A percentile compares a stretch with the other conserved stretches of the same genome.
Conservation (phyloP, 495 filamentous ascomycete genomes). For the Xylaria venustula region DNA sequence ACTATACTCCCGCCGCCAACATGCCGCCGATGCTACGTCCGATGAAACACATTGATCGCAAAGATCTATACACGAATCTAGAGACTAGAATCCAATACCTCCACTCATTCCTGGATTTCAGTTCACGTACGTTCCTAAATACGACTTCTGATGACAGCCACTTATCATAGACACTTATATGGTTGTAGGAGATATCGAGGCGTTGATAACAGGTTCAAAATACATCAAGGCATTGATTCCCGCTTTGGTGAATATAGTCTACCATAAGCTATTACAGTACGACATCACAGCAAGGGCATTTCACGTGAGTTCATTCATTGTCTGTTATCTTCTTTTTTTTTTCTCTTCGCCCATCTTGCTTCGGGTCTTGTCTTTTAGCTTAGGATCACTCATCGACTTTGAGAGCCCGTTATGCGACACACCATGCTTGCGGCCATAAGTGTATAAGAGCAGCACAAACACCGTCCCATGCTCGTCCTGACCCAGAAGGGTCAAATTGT, state of each 20-base stretch:
- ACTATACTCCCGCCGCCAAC: not conserved
- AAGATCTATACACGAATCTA: constrained; percentile 65
- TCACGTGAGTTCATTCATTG: not conserved
- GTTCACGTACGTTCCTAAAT: constrained; percentile 45
- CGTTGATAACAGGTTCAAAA: constrained; percentile 61
- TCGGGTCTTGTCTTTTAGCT: no score
- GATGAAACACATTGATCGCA: constrained; percentile 64
- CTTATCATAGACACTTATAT: not conserved
- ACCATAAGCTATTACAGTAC: constrained; percentile 69
- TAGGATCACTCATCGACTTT: no score
- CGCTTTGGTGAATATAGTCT: constrained; percentile 71
- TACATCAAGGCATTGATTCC: constrained; percentile 76
- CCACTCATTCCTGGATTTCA: constrained; percentile 71
- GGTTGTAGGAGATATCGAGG: constrained; percentile 63
- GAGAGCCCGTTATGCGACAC: no score
- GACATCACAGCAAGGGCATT: constrained; percentile 69
- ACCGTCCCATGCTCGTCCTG: no score
- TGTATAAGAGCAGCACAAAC: no score
- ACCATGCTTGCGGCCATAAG: no score
- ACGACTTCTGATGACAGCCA: not conserved
- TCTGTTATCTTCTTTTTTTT: constrained; percentile 8
- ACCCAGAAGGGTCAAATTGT: no score
- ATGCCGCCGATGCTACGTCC: constrained; percentile 23
- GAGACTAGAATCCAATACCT: constrained; percentile 68
- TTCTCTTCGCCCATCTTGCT: not conserved